Evolutionary conservation across 805 yeast species (phyloP), one percentile per base, ranked within the genome.

Genomic region (Debaryomyces castellii): DNA sequence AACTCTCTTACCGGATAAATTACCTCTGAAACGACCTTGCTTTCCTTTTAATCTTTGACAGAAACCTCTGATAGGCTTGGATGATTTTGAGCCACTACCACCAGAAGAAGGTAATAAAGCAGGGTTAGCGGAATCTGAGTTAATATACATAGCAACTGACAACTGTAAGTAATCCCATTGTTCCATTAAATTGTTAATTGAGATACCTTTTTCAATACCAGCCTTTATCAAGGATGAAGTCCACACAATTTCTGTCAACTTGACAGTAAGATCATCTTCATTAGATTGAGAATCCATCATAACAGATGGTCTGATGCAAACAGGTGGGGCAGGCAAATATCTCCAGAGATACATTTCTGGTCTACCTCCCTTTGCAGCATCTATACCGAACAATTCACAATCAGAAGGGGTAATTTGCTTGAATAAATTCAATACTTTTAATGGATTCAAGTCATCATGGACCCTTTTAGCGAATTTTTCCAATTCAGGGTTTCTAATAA

Each of bases 21-120:
- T 94, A 54, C 99, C 99, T 76, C 99, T 81, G 73, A 94, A 95
- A 63, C 99, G 85, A 60, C 99, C 99, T 70, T 94, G 98, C 57
- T 94, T 94, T 66, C 99, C 99, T 70, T 94, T 94, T 52, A 94
- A 76, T 62, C 99, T 82, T 73, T 94, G 99, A 66, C 99, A 94
- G 52, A 94, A 83, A 4, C 97, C 99, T 60, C 98, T 76, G 49
- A 94, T 94, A 7, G 94, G 94, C 57, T 83, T 82, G 23, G 89
- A 76, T 22, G 66, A 53, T 56, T 87, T 87, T 8, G 71, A 53
- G 11, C 62, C 59, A 1, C 82, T 79, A 27, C 84, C 77, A 25
- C 84, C 77, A 17, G 78, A 72, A 22, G 87, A 86, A 2, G 96
- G 96, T 51, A 83, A 63, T 64, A 83, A 76, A 4, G 90, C 82